Evolutionary conservation across 2,329 filamentous ascomycete species (phyloP).

Genomic region (Elsinoe fawcettii): DNA sequence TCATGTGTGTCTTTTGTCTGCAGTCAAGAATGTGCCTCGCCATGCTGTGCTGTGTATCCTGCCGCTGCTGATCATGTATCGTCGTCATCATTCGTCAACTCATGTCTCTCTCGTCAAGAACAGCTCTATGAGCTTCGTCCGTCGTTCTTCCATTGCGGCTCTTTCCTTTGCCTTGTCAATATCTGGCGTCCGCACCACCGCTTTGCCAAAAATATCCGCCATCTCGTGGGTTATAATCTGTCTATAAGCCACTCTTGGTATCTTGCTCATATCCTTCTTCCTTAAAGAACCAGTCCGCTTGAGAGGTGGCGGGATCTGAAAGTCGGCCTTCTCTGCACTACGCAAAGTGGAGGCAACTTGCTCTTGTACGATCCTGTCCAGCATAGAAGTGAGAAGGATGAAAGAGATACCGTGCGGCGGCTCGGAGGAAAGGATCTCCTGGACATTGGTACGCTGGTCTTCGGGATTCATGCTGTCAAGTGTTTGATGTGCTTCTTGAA

Average conservation of each 20-base stretch:
- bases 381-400: slow-evolving; percentile 74
- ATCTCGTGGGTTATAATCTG: slow-evolving; percentile 55
- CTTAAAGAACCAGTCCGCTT: slow-evolving; percentile 27
- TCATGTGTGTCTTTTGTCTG: too few species aligned
- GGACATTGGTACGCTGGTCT: slow-evolving; percentile 52
- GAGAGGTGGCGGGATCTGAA: slow-evolving; percentile 24
- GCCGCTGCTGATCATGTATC: neutral
- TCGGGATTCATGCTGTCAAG: slow-evolving; percentile 44
- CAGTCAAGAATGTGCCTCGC: neutral
- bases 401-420: slow-evolving; percentile 84
- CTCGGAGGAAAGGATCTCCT: slow-evolving; percentile 64
- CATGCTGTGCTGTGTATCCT: neutral
- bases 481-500: slow-evolving; percentile 52
- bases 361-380: slow-evolving; percentile 53
- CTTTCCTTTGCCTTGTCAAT: slow-evolving; percentile 50
- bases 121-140: slow-evolving; percentile 59
- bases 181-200: slow-evolving; percentile 50
- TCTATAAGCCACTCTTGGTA: slow-evolving; percentile 47
- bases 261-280: slow-evolving; percentile 34
- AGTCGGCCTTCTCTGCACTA: slow-evolving; percentile 21
- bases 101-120: slow-evolving; percentile 48
- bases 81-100: neutral
- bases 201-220: slow-evolving; percentile 56
- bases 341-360: slow-evolving; percentile 31
- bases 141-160: slow-evolving; percentile 54